These are phyloP conservation scores for Uronychia binucleata DNA, from an alignment of 73 alveolate genomes.

Conservation along the genomic window DNA sequence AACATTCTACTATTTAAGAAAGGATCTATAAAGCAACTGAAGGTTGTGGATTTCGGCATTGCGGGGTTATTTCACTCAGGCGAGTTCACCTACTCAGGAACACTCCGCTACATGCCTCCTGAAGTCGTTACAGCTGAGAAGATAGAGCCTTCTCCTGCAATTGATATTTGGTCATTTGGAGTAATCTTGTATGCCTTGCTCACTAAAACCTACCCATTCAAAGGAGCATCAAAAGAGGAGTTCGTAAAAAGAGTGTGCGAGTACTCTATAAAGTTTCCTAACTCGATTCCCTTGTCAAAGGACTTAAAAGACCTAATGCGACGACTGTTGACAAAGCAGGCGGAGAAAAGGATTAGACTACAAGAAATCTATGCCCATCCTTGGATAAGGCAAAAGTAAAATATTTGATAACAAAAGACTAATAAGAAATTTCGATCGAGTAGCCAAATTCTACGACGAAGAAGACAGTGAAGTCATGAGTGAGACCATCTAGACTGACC, in stretches of 20 bases:
- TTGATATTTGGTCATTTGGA: constrained; percentile 14
- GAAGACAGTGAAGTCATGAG: neutral
- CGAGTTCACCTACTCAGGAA: neutral
- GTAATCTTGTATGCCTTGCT: neutral
- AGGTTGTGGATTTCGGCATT: constrained; percentile 1
- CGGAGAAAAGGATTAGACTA: neutral
- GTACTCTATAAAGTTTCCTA: neutral
- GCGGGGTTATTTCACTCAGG: neutral
- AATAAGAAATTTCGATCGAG: neutral
- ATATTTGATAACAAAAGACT: neutral
- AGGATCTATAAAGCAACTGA: neutral
- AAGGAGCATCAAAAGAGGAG: neutral
- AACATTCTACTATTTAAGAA: neutral
- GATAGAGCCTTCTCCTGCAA: neutral
- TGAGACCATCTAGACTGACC: neutral
- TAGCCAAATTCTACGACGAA: neutral
- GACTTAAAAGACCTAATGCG: neutral
- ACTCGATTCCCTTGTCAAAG: neutral
- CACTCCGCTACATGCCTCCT: neutral
- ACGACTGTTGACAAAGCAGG: neutral
- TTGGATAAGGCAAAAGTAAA: neutral
- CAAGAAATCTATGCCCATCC: neutral
- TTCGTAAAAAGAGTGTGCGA: neutral
- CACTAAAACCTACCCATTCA: neutral
- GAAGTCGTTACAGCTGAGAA: neutral